Base-by-base conservation (phyloP, 768 basidiomycete genomes). In the Tubosaeta sp. region DNA sequence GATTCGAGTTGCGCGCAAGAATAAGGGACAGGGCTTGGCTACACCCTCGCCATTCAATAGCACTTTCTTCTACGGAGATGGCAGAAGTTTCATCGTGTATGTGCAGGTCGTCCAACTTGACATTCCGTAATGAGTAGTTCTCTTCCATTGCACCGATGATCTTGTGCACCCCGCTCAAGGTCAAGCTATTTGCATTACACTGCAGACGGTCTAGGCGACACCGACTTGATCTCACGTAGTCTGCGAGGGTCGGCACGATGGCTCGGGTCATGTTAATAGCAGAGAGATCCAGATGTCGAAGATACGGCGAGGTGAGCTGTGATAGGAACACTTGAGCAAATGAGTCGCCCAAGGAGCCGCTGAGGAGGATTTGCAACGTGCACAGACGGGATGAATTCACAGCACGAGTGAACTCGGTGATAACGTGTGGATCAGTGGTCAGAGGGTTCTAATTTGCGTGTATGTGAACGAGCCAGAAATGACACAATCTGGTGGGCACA, bases 201-300 rank as follows among this genome's bases (percentile, higher is more conserved):
- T 75, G 76, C 38, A 86, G 68, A 4, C 70, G 71, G 42, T 74
- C 68, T 9, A 86, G 68, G 22, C 65, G 70, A 55, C 82, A 83
- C 17, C 73, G 74, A 10, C 72, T 64, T 14, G 83, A 83, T 14
- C 70, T 70, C 13, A 86, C 66, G 57, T 78, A 87, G 16, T 71
- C 68, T 13, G 72, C 54, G 46, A 87, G 73, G 50, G 62, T 56
- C 0, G 78, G 72, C 0, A 74, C 71, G 12, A 74, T 71, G 29
- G 53, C 58, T 33, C 65, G 64, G 3, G 81, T 80, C 52, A 84
- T 65, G 17, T 73, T 73, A 13, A 74, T 74, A 3, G 76, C 75
- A 5, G 81, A 80, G n/a, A 86, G 65, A 55, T 83, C 76, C 16
- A 87, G 67, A 55, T 82, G 77, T 33, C 71, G 72, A 11, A 87